phyloP scores from a whole-genome alignment of 106 monocot genomes.

The Phalaenopsis aphrodite region DNA sequence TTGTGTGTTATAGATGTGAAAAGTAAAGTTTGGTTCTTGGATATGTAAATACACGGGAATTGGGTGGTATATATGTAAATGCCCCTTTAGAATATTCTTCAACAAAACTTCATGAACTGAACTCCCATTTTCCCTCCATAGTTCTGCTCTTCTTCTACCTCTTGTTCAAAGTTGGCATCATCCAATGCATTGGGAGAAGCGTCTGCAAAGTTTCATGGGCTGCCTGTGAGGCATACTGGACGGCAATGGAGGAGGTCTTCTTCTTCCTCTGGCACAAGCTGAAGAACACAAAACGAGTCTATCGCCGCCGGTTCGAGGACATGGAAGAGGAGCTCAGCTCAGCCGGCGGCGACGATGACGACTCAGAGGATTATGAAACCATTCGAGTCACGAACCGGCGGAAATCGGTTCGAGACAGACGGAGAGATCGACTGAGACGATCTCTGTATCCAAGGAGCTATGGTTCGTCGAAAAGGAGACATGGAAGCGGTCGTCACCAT shows the following conservation, averaged over 20 bases:
- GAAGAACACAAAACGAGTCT: constrained; percentile 48
- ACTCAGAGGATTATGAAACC: constrained; percentile 5
- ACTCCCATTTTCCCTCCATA: constrained; percentile 11
- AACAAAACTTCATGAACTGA: too few relatives aligned
- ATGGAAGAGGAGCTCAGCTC: constrained; percentile 57
- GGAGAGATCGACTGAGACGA: constrained; percentile 36
- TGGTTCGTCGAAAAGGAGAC: constrained; percentile 20
- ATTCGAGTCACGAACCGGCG: constrained; percentile 16
- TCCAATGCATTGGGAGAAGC: constrained; percentile 65
- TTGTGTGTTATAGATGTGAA: too few relatives aligned
- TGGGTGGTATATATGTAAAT: neutral
- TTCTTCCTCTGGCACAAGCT: constrained; percentile 79
- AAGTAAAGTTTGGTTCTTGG: too few relatives aligned
- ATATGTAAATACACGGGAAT: too few relatives aligned
- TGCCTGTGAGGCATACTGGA: constrained; percentile 55
- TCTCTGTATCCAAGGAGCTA: constrained; percentile 36
- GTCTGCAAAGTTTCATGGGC: constrained; percentile 71
- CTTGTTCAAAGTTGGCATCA: constrained; percentile 62
- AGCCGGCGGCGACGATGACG: constrained; percentile 8
- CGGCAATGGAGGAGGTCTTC: constrained; percentile 40
- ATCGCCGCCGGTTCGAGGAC: constrained; percentile 35
- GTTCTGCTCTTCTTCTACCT: constrained; percentile 71
- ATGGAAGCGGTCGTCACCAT: neutral
- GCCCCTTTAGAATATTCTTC: too few relatives aligned
- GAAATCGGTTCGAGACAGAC: constrained; percentile 35